phyloP scores from a whole-genome alignment of 257 asterid genomes.

The Nyctanthes arbortristis region DNA sequence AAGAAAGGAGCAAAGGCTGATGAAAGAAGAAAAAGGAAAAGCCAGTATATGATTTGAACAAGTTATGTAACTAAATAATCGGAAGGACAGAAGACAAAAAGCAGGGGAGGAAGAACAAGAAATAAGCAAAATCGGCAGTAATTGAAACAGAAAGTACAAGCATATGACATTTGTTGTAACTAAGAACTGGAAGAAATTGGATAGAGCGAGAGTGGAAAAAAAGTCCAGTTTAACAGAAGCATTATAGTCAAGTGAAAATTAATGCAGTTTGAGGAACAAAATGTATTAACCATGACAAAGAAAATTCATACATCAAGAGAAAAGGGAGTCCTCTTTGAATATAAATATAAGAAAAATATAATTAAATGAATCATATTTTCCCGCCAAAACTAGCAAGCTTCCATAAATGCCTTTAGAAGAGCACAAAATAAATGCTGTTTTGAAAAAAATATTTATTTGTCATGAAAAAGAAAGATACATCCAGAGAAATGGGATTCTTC shows the following conservation, averaged over 20 bases:
- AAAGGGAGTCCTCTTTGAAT: background rate
- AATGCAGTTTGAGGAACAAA: background rate
- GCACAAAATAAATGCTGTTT: too few relatives aligned
- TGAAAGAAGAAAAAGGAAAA: background rate
- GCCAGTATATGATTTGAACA: background rate
- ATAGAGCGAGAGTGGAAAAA: background rate
- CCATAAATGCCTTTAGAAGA: too few relatives aligned
- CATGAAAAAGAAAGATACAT: too few relatives aligned
- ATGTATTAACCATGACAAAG: background rate
- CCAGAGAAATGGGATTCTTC: too few relatives aligned
- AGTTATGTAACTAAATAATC: conserved; percentile 9
- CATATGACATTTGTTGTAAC: too few relatives aligned
- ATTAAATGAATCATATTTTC: background rate
- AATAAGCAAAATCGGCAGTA: too few relatives aligned
- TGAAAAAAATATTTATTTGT: too few relatives aligned
- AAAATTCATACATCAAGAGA: background rate
- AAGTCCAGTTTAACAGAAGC: background rate
- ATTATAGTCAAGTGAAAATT: background rate
- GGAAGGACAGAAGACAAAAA: conserved; percentile 8
- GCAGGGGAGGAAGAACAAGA: conserved; percentile 6
- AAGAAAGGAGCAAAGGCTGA: background rate
- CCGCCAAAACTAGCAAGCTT: too few relatives aligned
- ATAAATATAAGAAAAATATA: background rate
- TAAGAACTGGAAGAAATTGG: background rate
- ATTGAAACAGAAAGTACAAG: too few relatives aligned